Conservation (phyloP, 1,284 basidiomycete genomes). For the Papiliotrema fonsecae region DNA sequence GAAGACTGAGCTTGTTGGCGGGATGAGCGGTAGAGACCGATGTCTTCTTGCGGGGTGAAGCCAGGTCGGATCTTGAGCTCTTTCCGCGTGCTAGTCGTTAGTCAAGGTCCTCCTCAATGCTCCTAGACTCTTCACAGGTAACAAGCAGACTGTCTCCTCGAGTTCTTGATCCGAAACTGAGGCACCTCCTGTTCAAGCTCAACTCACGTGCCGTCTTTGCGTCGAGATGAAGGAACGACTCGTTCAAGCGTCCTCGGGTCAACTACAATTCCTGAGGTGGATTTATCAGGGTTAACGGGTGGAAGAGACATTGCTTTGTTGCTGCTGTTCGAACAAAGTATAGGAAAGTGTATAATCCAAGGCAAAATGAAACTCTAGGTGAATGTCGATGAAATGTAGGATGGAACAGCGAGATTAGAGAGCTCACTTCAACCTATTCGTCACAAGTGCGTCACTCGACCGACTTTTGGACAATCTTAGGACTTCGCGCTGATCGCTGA, state of each 20-base stretch:
- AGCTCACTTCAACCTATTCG: too few species aligned
- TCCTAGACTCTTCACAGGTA: background rate
- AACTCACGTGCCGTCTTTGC: slow-evolving; percentile 84
- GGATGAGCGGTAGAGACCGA: slow-evolving; percentile 72
- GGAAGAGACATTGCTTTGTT: slow-evolving; percentile 84
- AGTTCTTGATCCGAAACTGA: slow-evolving; percentile 1
- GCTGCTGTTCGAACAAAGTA: too few species aligned
- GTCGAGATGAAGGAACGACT: slow-evolving; percentile 75
- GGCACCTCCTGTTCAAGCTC: slow-evolving; percentile 6
- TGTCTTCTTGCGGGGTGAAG: slow-evolving; percentile 91
- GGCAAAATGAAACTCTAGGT: too few species aligned
- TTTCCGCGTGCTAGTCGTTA: slow-evolving; percentile 65
- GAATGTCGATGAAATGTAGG: too few species aligned
- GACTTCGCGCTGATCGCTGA: too few species aligned
- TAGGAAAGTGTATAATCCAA: too few species aligned
- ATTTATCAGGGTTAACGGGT: slow-evolving; percentile 63
- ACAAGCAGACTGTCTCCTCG: slow-evolving; percentile 1
- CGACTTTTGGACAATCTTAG: too few species aligned
- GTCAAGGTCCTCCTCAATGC: background rate
- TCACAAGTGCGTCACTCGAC: too few species aligned
- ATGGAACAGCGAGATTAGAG: too few species aligned
- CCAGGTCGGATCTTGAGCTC: slow-evolving; percentile 86
- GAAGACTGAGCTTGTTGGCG: slow-evolving; percentile 59
- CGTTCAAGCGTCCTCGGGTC: slow-evolving; percentile 78
- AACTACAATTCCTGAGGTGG: slow-evolving; percentile 72